Evolutionary conservation across 2,329 filamentous ascomycete genomes (phyloP).

Genomic region (Anthostomella pinea): DNA sequence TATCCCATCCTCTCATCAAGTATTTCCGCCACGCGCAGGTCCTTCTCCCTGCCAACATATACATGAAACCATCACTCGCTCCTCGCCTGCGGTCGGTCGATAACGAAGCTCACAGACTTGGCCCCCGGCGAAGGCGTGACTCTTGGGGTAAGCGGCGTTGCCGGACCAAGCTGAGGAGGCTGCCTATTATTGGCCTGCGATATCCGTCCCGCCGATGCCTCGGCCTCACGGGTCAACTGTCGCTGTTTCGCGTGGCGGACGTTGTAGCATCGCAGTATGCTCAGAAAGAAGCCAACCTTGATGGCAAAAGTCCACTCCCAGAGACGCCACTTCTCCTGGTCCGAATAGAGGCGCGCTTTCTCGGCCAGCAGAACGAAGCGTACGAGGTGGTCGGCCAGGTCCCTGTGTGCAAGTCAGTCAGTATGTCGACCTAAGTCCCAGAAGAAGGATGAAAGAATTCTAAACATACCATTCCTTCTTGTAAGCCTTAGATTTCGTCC

Average conservation of each 20-base stretch:
- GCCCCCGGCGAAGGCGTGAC: background rate
- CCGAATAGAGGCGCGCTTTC: slow-evolving; percentile 15
- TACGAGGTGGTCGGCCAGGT: slow-evolving; percentile 24
- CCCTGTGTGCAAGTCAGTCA: too few relatives aligned
- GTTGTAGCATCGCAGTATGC: slow-evolving; percentile 25
- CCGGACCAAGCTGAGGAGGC: slow-evolving; percentile 12
- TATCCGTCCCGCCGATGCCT: slow-evolving; percentile 1
- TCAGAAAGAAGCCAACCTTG: slow-evolving; percentile 24
- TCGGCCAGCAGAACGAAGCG: slow-evolving; percentile 28
- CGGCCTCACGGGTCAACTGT: slow-evolving; percentile 9
- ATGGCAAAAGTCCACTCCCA: slow-evolving; percentile 18
- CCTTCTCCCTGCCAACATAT: too few relatives aligned
- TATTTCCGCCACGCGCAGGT: too few relatives aligned
- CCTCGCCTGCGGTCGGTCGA: too few relatives aligned
- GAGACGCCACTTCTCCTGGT: slow-evolving; percentile 20
- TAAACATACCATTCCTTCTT: slow-evolving; percentile 23
- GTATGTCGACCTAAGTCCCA: too few relatives aligned
- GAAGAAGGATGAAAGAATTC: too few relatives aligned
- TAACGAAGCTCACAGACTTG: too few relatives aligned
- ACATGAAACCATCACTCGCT: too few relatives aligned
- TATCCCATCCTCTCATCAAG: too few relatives aligned
- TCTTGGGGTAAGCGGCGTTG: slow-evolving; percentile 5
- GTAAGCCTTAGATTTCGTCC: slow-evolving; percentile 16
- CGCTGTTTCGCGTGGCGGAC: slow-evolving; percentile 22
- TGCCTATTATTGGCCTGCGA: slow-evolving; percentile 1